These are phyloP conservation scores for Sporopachydermia quercuum DNA, from an alignment of 805 yeast genomes.

Conservation along the genomic window DNA sequence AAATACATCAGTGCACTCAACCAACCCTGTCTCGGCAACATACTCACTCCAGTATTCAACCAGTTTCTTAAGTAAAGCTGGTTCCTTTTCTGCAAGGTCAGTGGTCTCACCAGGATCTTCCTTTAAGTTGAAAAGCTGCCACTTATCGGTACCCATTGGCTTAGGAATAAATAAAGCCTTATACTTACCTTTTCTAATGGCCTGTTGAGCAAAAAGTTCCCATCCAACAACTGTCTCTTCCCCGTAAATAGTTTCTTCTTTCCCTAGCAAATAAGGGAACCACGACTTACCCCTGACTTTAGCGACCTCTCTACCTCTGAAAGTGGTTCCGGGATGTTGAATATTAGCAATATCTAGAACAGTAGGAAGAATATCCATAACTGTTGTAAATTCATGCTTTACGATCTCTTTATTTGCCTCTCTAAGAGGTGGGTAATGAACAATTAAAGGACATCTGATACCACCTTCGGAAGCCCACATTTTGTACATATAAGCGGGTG, in stretches of 20 bases:
- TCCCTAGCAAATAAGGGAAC: conserved; percentile 22
- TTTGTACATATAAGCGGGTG: conserved; percentile 38
- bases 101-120: conserved; percentile 27
- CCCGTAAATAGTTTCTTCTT: conserved; percentile 18
- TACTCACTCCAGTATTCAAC: conserved; percentile 35
- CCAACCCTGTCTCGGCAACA: conserved; percentile 25
- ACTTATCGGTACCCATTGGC: conserved; percentile 32
- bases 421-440: conserved; percentile 26
- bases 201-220: conserved; percentile 45
- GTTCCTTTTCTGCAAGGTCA: conserved; percentile 25
- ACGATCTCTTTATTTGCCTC: conserved; percentile 17
- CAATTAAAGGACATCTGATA: conserved; percentile 38
- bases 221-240: conserved; percentile 37
- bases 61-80: conserved; percentile 26
- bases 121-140: conserved; percentile 31
- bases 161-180: conserved; percentile 35
- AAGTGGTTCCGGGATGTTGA: conserved; percentile 25
- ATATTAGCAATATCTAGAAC: conserved; percentile 34
- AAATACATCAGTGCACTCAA: neutral
- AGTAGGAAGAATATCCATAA: conserved; percentile 48
- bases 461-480: conserved; percentile 50
- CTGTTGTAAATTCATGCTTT: conserved; percentile 31
- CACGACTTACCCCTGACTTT: conserved; percentile 32
- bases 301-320: conserved; percentile 29
- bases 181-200: conserved; percentile 33